Percentiles rank a stretch among this genome's conserved stretches.
Evolutionary conservation across 345 rosid genomes (phyloP).

Genomic region (Bruguiera sexangula): DNA sequence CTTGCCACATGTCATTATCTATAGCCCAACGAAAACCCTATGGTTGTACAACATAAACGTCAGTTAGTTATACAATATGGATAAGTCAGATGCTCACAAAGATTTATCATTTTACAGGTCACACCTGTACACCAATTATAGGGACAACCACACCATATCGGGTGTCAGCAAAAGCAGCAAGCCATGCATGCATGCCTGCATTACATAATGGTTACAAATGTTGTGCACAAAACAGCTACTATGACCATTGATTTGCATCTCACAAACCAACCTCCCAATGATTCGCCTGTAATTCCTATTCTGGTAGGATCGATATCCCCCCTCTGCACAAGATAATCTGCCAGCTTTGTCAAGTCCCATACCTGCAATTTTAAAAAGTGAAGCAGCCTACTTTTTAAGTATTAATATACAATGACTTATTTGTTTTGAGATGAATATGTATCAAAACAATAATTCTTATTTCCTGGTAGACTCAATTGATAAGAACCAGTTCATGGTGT

Average conservation of each 20-base stretch:
- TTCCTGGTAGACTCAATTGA: conserved; percentile 11
- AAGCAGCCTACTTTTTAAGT: conserved; percentile 7
- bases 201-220: conserved; percentile 13
- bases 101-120: neutral
- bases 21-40: conserved; percentile 92
- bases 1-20: conserved; percentile 76
- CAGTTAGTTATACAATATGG: conserved; percentile 6
- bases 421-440: neutral
- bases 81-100: neutral
- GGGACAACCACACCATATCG: conserved; percentile 70
- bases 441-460: neutral
- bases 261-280: conserved; percentile 77
- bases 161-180: conserved; percentile 77
- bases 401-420: neutral
- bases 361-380: conserved; percentile 38
- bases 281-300: conserved; percentile 91
- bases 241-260: conserved; percentile 2
- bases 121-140: conserved; percentile 85
- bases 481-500: neutral
- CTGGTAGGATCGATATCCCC: conserved; percentile 68
- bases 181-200: conserved; percentile 97
- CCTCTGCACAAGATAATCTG: conserved; percentile 72
- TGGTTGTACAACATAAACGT: conserved; percentile 16
- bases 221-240: conserved; percentile 5
- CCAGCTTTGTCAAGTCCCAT: conserved; percentile 89